These are phyloP conservation scores for Pseudopyrenochaeta lycopersici DNA, from an alignment of 2,329 filamentous ascomycete genomes.

Conservation along the genomic window DNA sequence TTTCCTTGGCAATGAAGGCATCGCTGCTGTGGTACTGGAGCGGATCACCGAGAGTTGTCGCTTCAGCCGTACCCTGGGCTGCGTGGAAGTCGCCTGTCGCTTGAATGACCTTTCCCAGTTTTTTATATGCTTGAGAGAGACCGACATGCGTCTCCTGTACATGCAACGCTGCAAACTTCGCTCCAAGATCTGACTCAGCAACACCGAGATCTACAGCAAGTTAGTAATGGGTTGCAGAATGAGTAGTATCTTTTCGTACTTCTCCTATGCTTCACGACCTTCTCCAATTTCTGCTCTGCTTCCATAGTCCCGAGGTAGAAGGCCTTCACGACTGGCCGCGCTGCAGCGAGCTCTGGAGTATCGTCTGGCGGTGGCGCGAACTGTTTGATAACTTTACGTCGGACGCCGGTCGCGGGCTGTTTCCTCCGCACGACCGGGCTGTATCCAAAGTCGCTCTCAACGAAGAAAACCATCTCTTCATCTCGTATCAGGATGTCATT, in stretches of 20 bases:
- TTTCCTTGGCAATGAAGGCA: constrained; percentile 97
- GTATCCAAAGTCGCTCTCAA: constrained; percentile 99
- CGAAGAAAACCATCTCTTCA: constrained; percentile 96
- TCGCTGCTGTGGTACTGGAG: constrained; percentile 95
- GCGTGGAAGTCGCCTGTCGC: constrained; percentile 95
- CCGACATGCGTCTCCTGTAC: constrained; percentile 91
- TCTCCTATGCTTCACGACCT: constrained; percentile 88
- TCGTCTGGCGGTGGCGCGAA: constrained; percentile 98
- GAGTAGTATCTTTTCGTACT: constrained; percentile 61
- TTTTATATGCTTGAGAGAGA: constrained; percentile 88
- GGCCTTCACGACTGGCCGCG: constrained; percentile 88
- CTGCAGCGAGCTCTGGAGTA: constrained; percentile 90
- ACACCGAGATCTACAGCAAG: constrained; percentile 78
- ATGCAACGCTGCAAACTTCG: constrained; percentile 86
- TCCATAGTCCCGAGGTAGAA: constrained; percentile 98
- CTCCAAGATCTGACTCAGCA: constrained; percentile 90
- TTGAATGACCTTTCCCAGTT: constrained; percentile 92
- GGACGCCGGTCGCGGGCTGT: constrained; percentile 94
- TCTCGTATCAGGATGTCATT: constrained; percentile 94
- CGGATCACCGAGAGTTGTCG: constrained; percentile 91
- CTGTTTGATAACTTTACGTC: constrained; percentile 95
- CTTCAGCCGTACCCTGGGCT: constrained; percentile 94
- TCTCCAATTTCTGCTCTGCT: constrained; percentile 95
- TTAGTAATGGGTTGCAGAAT: constrained; percentile 24
- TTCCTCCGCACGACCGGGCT: constrained; percentile 95